Base-by-base conservation (phyloP, 2,329 filamentous ascomycete species). In the Exophiala sp. region DNA sequence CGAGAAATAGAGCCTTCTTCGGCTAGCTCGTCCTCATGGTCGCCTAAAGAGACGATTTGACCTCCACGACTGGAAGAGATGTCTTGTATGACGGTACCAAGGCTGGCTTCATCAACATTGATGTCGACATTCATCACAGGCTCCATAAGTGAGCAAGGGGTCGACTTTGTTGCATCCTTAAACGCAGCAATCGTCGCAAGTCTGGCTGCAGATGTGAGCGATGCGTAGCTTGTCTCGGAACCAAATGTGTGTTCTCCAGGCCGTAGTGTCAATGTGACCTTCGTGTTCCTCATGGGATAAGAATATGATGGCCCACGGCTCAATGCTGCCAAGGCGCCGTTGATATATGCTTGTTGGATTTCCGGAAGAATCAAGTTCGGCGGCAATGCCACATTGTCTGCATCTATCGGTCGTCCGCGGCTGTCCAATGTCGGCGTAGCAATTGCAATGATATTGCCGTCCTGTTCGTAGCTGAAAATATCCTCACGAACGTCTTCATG, bases 91-190 rank as follows among this genome's bases (percentile, higher is more conserved):
- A 99, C 88, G 3, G 82, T 81, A 3, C 91, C 91, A 1, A 96
- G 85, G 5, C 83, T 85, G 5, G 80, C 79, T 71, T 96, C 92
- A 47, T 94, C 89, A 46, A 94, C 90, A 61, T 83, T 85, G 66
- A 99, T 95, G 48, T 86, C 84, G 4, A 89, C 89, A 56, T 86
- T 85, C 90, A 97, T 96, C 50, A 99, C 88, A 1, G 94, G 94
- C 67, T 99, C 94, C 73, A 97, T 87, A 36, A 99, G 76, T 1
- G 81, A 80, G 1, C 90, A 80, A 2, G 76, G 73, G 2, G 74
- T 67, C 24, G 73, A 70, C 8, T 78, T 72, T 51, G 82, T 78
- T 0, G 85, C 83, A 14, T 83, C 78, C 47, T 81, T 80, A 1
- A 97, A 78, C 0, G 86, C 86, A 7, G 80, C 76, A 55, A 86